phyloP scores from a whole-genome alignment of 2,329 filamentous ascomycete species.

The Sphaerulina vaccinii region DNA sequence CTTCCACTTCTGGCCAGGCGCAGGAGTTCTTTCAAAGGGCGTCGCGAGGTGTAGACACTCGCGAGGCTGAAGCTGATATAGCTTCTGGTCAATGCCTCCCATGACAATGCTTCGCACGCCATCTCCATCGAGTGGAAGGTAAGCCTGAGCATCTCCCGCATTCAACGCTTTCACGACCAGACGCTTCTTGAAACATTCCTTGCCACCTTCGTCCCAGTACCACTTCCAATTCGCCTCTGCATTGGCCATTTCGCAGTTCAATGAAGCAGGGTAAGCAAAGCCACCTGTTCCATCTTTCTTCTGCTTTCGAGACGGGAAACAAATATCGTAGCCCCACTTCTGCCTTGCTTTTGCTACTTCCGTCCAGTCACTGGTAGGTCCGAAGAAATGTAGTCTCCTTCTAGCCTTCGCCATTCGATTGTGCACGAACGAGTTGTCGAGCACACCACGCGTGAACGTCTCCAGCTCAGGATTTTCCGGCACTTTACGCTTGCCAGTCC shows the following conservation, averaged over 20 bases:
- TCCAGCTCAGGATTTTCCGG: slow-evolving; percentile 6
- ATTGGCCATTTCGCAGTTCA: slow-evolving; percentile 45
- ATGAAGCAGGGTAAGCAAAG: slow-evolving; percentile 47
- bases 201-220: slow-evolving; percentile 49
- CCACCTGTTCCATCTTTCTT: slow-evolving; percentile 37
- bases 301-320: slow-evolving; percentile 50
- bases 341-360: slow-evolving; percentile 49
- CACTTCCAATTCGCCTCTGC: slow-evolving; percentile 52
- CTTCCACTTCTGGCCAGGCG: slow-evolving; percentile 13
- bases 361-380: slow-evolving; percentile 51
- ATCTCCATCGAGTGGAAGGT: slow-evolving; percentile 41
- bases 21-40: slow-evolving; percentile 41
- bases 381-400: slow-evolving; percentile 53
- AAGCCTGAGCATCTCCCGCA: slow-evolving; percentile 41
- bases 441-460: slow-evolving; percentile 29
- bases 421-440: slow-evolving; percentile 24
- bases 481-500: slow-evolving; percentile 4
- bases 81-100: slow-evolving; percentile 48
- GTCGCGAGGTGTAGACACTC: slow-evolving; percentile 47
- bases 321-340: slow-evolving; percentile 52
- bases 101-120: slow-evolving; percentile 48
- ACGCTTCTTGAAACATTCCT: slow-evolving; percentile 42
- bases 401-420: slow-evolving; percentile 41
- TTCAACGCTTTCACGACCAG: slow-evolving; percentile 43
- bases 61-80: slow-evolving; percentile 44